Conservation (phyloP, 1,139 yeast species). For the Insectozyma bohioensis region DNA sequence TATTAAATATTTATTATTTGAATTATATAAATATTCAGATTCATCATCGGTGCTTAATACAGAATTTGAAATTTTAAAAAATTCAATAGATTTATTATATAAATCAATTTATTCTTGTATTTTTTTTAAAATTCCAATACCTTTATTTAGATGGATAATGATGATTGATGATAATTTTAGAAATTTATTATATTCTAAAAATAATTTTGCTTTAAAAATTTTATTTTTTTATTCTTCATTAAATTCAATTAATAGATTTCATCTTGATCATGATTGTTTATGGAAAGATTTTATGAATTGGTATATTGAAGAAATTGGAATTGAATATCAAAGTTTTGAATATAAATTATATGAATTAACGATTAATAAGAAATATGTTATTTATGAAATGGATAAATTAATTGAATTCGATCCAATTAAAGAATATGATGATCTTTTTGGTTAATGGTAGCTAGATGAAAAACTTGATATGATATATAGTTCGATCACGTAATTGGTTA, state of each 20-base stretch:
- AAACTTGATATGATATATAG: too few species aligned
- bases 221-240: conserved; percentile 24
- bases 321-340: too few species aligned
- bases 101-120: conserved; percentile 13
- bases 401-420: too few species aligned
- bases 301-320: conserved; percentile 19
- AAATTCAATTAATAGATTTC: conserved; percentile 21
- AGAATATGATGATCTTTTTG: too few species aligned
- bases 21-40: not conserved
- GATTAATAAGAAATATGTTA: too few species aligned
- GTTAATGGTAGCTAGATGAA: too few species aligned
- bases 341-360: too few species aligned
- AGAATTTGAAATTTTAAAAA: conserved; percentile 9
- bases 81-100: conserved; percentile 5
- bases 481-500: too few species aligned
- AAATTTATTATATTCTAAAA: conserved; percentile 19
- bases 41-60: conserved; percentile 8
- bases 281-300: conserved; percentile 29
- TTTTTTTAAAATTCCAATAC: conserved; percentile 24
- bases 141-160: conserved; percentile 29
- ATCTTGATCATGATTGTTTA: conserved; percentile 18
- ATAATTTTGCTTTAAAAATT: conserved; percentile 26
- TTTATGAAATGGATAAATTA: not conserved
- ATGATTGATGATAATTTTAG: conserved; percentile 19
- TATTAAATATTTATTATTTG: conserved; percentile 16